These are phyloP conservation scores for Globisporangium canariense DNA, from an alignment of 352 stramenopile genomes.

Conservation along the genomic window DNA sequence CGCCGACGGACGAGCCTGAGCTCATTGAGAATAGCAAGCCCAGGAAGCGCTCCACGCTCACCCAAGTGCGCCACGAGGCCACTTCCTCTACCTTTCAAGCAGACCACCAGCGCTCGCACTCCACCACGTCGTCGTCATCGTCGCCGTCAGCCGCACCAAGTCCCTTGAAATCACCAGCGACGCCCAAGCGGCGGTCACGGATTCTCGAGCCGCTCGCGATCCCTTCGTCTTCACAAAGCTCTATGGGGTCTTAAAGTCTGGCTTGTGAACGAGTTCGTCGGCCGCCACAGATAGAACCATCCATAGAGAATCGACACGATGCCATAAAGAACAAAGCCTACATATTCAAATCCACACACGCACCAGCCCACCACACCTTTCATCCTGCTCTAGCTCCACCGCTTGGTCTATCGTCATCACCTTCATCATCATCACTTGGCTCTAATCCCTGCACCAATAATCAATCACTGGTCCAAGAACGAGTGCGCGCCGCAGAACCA, in stretches of 20 bases:
- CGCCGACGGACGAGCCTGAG: constrained; percentile 23
- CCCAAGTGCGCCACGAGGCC: constrained; percentile 32
- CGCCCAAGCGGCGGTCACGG: constrained; percentile 50
- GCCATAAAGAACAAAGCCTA: background rate
- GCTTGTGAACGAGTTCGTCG: background rate
- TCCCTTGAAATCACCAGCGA: constrained; percentile 41
- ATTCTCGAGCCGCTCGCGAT: constrained; percentile 41
- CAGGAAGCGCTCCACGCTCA: constrained; percentile 30
- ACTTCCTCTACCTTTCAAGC: background rate
- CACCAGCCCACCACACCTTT: background rate
- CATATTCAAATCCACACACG: constrained; percentile 8
- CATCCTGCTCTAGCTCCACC: background rate
- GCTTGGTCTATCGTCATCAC: constrained; percentile 3
- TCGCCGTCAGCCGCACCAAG: constrained; percentile 8
- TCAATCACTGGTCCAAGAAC: constrained; percentile 18
- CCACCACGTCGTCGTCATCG: constrained; percentile 3
- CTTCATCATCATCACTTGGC: background rate
- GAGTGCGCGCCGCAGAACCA: constrained; percentile 70
- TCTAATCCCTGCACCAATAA: too few species aligned
- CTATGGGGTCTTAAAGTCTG: background rate
- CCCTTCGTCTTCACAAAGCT: background rate
- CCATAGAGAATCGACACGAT: background rate
- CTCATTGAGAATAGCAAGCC: constrained; percentile 9
- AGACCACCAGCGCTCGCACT: constrained; percentile 11
- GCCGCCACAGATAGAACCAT: background rate